Percentiles rank a stretch among this genome's conserved stretches.
These are phyloP conservation scores for Chloris gayana DNA, from an alignment of 176 grass and related monocot species.

Conservation along the genomic window DNA sequence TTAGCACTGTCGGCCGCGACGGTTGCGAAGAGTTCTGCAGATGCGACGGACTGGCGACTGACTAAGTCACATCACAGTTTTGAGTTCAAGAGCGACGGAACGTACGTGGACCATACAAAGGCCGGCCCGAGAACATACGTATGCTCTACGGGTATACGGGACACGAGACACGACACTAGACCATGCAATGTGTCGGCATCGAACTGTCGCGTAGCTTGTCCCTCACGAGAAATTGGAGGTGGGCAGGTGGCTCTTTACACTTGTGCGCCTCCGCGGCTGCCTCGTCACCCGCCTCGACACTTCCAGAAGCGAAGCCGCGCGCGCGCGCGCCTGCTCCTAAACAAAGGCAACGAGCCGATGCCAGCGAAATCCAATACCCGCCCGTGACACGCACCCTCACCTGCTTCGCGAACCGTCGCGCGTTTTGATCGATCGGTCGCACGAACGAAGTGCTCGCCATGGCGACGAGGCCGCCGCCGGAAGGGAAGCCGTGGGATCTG, in stretches of 20 bases:
- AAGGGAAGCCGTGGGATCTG: slow-evolving; percentile 60
- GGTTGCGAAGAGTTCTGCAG: no score
- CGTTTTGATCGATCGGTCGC: background rate
- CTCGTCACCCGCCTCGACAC: slow-evolving; percentile 22
- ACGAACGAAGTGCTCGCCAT: background rate
- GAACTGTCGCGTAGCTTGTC: no score
- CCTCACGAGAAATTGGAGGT: slow-evolving; percentile 16
- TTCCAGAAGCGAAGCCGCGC: slow-evolving; percentile 5
- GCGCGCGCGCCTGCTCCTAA: background rate
- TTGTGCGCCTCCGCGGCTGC: background rate
- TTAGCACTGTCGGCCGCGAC: no score
- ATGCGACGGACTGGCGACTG: no score
- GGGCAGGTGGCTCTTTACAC: slow-evolving; percentile 15
- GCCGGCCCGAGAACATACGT: no score
- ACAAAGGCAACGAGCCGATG: background rate
- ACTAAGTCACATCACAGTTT: no score
- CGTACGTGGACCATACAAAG: no score
- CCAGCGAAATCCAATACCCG: background rate
- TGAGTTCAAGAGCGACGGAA: no score
- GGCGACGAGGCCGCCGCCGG: slow-evolving; percentile 19
- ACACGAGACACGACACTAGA: no score
- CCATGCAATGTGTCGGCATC: no score
- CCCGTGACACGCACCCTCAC: background rate
- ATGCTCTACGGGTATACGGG: no score
- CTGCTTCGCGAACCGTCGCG: background rate